Conservation (phyloP, 2,329 filamentous ascomycete genomes). For the Purpureocillium lavendulum region DNA sequence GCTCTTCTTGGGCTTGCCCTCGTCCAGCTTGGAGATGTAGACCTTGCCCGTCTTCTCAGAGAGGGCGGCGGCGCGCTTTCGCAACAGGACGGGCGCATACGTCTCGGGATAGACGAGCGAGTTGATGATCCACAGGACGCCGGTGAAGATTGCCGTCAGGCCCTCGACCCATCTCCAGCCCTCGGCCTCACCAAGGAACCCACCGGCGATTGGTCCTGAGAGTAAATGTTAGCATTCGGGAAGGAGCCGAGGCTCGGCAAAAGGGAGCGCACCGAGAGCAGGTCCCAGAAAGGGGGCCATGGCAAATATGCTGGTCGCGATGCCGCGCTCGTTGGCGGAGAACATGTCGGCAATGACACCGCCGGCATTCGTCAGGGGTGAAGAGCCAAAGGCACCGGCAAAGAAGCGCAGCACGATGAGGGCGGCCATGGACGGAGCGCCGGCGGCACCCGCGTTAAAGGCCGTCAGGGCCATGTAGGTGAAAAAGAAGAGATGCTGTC, state of each 20-base stretch:
- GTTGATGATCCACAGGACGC: constrained; percentile 46
- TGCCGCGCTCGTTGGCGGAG: constrained; percentile 41
- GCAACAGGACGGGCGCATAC: constrained; percentile 49
- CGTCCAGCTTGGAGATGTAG: constrained; percentile 43
- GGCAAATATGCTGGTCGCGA: constrained; percentile 51
- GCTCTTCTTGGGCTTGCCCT: constrained; percentile 30
- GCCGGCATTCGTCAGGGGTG: constrained; percentile 53
- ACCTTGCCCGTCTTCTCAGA: constrained; percentile 44
- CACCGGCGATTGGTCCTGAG: constrained; percentile 51
- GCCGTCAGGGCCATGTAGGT: constrained; percentile 50
- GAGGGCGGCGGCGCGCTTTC: constrained; percentile 40
- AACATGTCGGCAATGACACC: constrained; percentile 60
- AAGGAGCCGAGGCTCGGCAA: background rate
- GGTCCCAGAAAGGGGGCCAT: constrained; percentile 58
- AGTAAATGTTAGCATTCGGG: constrained; percentile 2
- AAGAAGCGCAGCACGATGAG: constrained; percentile 64
- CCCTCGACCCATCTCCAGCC: constrained; percentile 61
- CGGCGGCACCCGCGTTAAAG: constrained; percentile 54
- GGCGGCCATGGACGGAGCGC: constrained; percentile 46
- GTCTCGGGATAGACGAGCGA: constrained; percentile 49
- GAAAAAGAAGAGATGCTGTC: constrained; percentile 49
- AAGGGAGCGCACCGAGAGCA: constrained; percentile 30
- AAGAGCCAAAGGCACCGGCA: constrained; percentile 53
- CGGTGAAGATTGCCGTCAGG: constrained; percentile 53
- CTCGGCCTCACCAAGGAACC: constrained; percentile 49